Conservation (phyloP, 2,329 filamentous ascomycete species). For the Arthrobotrys sinensis region DNA sequence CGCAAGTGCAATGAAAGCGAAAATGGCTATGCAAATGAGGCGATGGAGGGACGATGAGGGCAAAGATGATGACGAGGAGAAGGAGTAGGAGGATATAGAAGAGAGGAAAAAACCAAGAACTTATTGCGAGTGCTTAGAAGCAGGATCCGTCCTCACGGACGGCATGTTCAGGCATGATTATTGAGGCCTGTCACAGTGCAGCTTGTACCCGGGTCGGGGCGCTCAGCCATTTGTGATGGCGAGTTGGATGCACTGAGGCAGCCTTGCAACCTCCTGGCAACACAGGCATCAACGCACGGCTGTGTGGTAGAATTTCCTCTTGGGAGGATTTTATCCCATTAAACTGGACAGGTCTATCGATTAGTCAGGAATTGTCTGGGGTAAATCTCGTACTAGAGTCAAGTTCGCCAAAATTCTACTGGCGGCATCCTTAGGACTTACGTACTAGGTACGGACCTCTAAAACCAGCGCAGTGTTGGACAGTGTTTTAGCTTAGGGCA, state of each 20-base stretch:
- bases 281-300: neutral
- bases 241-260: neutral
- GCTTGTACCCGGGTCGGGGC: neutral
- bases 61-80: neutral
- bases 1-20: neutral
- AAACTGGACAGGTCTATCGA: neutral
- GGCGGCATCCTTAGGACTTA: no score
- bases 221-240: neutral
- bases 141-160: neutral
- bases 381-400: neutral
- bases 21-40: neutral
- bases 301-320: conserved; percentile 7
- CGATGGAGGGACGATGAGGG: neutral
- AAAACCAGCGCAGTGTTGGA: no score
- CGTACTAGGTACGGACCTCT: no score
- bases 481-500: no score
- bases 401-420: no score
- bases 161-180: conserved; percentile 25
- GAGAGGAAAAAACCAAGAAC: neutral
- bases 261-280: conserved; percentile 10
- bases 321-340: neutral
- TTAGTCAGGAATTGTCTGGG: conserved; percentile 3
- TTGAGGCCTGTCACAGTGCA: conserved; percentile 2
- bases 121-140: neutral
- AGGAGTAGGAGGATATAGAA: neutral